Percentiles rank a stretch among this genome's conserved stretches.
Conservation (phyloP, 2,329 filamentous ascomycete species). For the Penicillium sp. region DNA sequence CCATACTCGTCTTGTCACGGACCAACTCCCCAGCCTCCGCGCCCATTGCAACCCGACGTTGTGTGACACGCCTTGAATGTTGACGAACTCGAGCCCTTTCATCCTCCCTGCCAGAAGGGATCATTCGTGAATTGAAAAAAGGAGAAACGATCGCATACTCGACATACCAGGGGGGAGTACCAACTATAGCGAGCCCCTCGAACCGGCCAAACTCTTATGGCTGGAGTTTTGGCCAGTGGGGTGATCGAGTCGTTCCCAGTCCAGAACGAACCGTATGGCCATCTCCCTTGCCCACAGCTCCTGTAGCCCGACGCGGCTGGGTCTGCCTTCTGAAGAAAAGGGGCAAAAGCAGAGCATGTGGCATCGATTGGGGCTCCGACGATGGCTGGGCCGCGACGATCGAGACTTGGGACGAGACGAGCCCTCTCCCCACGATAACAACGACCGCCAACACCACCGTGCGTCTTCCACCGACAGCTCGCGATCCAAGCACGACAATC, state of each 20-base stretch:
- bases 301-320: constrained; percentile 37
- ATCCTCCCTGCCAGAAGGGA: not conserved
- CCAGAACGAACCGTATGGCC: constrained; percentile 39
- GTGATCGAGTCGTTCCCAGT: constrained; percentile 35
- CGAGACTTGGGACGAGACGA: constrained; percentile 30
- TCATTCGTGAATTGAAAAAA: not conserved
- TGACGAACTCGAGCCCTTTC: constrained; percentile 6
- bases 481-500: constrained; percentile 28
- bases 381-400: constrained; percentile 45
- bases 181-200: not conserved
- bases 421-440: constrained; percentile 7
- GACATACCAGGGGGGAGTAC: not conserved
- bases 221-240: constrained; percentile 32
- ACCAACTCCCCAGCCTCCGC: constrained; percentile 21
- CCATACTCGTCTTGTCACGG: constrained; percentile 12
- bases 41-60: constrained; percentile 26
- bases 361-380: constrained; percentile 44
- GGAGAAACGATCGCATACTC: not conserved
- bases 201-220: constrained; percentile 36
- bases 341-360: constrained; percentile 46
- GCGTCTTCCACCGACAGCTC: constrained; percentile 17
- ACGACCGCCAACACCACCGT: constrained; percentile 9
- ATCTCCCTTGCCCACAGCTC: constrained; percentile 41
- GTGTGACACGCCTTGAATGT: constrained; percentile 19
- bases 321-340: constrained; percentile 37